phyloP scores from a whole-genome alignment of 208 protist species.

The Endotrypanum monterogeii region DNA sequence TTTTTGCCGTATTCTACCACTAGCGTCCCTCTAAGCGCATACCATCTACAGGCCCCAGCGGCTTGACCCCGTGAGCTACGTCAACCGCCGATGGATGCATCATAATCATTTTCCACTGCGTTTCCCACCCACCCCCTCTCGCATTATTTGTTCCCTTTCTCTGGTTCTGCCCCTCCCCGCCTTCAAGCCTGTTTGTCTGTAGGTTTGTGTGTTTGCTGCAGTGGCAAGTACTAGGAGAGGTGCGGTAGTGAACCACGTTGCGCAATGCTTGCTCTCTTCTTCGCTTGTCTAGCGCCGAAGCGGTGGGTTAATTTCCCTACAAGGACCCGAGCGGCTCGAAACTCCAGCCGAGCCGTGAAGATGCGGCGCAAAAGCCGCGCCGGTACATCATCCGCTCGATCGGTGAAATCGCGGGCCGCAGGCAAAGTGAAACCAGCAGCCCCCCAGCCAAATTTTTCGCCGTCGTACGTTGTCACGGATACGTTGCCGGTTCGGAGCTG shows the following conservation, averaged over 20 bases:
- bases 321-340: not conserved
- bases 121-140: not conserved
- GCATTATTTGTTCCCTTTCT: not conserved
- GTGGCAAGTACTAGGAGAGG: not conserved
- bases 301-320: not conserved
- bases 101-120: not conserved
- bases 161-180: not conserved
- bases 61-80: not conserved
- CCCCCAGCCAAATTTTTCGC: conserved; percentile 10
- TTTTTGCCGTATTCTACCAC: no score
- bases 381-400: not conserved
- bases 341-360: not conserved
- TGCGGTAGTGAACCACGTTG: no score
- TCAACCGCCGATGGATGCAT: not conserved
- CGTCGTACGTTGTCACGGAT: conserved; percentile 12
- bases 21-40: no score
- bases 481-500: conserved; percentile 26
- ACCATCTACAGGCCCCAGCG: not conserved
- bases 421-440: not conserved
- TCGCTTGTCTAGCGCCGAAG: conserved; percentile 4
- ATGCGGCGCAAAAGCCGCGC: not conserved
- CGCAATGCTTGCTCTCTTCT: conserved; percentile 7
- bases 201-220: not conserved
- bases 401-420: not conserved
- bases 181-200: not conserved